A percentile compares a stretch with the other conserved stretches of the same genome.
These are phyloP conservation scores for Rhododendron henanense DNA, from an alignment of 148 eudicot genomes.

Conservation along the genomic window DNA sequence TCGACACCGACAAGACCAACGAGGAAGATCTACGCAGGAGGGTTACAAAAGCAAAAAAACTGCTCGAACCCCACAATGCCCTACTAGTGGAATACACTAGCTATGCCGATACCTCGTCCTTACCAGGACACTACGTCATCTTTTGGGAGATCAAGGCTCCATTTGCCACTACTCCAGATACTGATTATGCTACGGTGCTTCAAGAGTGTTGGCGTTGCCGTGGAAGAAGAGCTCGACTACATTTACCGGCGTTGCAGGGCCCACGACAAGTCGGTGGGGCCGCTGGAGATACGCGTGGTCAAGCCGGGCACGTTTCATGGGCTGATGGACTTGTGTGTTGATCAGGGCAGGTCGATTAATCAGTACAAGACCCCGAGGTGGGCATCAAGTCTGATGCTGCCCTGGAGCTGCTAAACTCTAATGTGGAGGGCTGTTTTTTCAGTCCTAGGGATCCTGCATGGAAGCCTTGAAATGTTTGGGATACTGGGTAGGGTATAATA, in stretches of 20 bases:
- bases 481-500: too few relatives aligned
- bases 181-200: constrained; percentile 20
- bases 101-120: constrained; percentile 54
- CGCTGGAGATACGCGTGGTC: constrained; percentile 66
- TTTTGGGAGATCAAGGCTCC: constrained; percentile 54
- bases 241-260: constrained; percentile 55
- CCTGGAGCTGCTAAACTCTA: constrained; percentile 46
- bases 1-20: constrained; percentile 71
- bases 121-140: constrained; percentile 79
- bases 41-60: constrained; percentile 49
- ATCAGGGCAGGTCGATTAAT: constrained; percentile 63
- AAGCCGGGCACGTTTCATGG: constrained; percentile 58
- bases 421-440: constrained; percentile 37
- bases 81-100: constrained; percentile 68
- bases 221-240: constrained; percentile 68
- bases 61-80: constrained; percentile 46
- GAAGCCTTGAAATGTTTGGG: constrained; percentile 28
- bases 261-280: constrained; percentile 65
- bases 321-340: constrained; percentile 67
- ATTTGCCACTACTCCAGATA: background rate
- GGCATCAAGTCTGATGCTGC: constrained; percentile 52
- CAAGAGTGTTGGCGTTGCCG: constrained; percentile 60
- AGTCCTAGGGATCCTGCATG: constrained; percentile 67
- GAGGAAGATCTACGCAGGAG: constrained; percentile 71
- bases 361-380: constrained; percentile 87